phyloP scores from a whole-genome alignment of 2,329 filamentous ascomycete genomes.

The Ceratocystis diversiconidia region DNA sequence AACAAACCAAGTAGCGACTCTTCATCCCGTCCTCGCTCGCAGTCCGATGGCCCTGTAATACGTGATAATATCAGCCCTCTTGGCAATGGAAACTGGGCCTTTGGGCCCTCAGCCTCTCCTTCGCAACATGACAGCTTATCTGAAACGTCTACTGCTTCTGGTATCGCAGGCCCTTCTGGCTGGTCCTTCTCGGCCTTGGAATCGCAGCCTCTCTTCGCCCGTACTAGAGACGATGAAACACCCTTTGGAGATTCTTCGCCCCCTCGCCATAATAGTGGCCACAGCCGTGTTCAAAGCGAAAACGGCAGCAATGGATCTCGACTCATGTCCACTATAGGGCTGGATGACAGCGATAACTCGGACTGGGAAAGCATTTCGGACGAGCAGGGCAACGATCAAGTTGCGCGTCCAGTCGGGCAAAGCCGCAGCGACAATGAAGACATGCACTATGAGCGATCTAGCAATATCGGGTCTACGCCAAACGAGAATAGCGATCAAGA shows the following conservation, averaged over 20 bases:
- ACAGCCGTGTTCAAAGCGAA: slow-evolving; percentile 1
- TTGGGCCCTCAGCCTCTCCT: neutral
- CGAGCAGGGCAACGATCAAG: neutral
- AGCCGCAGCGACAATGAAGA: slow-evolving; percentile 1
- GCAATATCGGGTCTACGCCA: neutral
- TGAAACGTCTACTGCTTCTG: neutral
- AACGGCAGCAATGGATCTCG: slow-evolving; percentile 3
- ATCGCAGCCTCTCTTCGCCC: slow-evolving; percentile 16
- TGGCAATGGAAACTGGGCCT: slow-evolving; percentile 45
- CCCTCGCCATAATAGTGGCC: slow-evolving; percentile 6
- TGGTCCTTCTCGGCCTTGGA: slow-evolving; percentile 16
- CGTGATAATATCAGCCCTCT: slow-evolving; percentile 35
- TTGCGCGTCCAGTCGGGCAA: neutral
- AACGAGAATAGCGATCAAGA: neutral
- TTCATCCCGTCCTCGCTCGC: slow-evolving; percentile 29
- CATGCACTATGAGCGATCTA: neutral
- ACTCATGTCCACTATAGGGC: slow-evolving; percentile 3
- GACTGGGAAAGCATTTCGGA: slow-evolving; percentile 16
- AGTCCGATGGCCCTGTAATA: slow-evolving; percentile 41
- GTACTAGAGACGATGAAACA: slow-evolving; percentile 14
- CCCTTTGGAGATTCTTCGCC: slow-evolving; percentile 16
- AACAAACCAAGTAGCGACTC: neutral
- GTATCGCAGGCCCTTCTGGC: neutral
- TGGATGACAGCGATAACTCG: slow-evolving; percentile 4
- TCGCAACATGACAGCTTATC: neutral